Base-by-base conservation (phyloP, 2,329 filamentous ascomycete species). In the Corynespora cassiicola region DNA sequence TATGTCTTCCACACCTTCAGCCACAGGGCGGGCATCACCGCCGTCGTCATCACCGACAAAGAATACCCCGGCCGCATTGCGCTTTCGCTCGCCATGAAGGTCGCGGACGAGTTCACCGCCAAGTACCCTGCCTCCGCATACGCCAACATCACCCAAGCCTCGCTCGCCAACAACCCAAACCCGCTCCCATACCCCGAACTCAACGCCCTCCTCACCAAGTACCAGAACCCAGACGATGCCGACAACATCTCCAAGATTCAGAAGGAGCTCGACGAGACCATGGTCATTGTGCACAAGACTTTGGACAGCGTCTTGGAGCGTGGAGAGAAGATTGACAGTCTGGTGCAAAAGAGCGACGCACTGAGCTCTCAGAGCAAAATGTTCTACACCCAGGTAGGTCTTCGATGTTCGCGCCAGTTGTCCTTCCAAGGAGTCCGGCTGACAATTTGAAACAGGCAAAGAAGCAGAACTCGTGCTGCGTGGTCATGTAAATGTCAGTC, bases 241-340 rank as follows among this genome's bases (percentile, higher is more conserved):
- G 90, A 95, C 74, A 92, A 86, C 71, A 95, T 97, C 66, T 82
- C 90, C 77, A 91, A 90, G 79, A 96, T 99, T 60, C 92, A 97
- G 72, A 87, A 90, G 74, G 90, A 99, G 75, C 79, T 99, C 46
- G 91, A 97, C 64, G 91, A 96, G 78, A 97, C 92, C 45, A 97
- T 96, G 81, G 91, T 95, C 64, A 86, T 96, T 43, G 78, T 99
- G 58, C 90, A 97, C 75, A 95, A 97, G 81, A 96, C 94, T 28
- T 96, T 96, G 59, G 87, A 95, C 75, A 88, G 83, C 61, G 85
- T 86, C 31, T 71, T 96, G 61, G 86, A 96, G 76, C 82, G 94
- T 47, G 94, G 91, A 26, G 91, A 97, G 82, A 97, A 96, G 80
- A 90, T 99, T 55, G 92, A 97, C 65, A 88, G 87, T 58, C 73